Conservation (phyloP, 768 basidiomycete species). For the Leucosporidium scottii region DNA sequence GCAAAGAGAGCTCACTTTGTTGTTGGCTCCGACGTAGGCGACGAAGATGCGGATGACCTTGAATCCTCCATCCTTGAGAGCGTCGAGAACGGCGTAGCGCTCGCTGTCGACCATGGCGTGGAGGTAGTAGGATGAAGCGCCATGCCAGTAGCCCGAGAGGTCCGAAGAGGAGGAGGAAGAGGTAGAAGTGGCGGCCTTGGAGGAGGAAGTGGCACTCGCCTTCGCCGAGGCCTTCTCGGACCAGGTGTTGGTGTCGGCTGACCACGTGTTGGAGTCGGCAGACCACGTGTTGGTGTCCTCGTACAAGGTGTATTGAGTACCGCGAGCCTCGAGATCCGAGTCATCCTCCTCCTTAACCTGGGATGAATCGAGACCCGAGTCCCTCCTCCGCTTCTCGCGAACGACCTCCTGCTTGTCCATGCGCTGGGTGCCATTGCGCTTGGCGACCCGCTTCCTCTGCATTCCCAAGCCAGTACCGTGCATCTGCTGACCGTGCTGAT, state of each 20-base stretch:
- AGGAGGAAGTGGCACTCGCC: not conserved
- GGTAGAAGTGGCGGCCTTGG: not conserved
- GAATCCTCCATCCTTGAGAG: constrained; percentile 36
- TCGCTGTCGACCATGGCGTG: constrained; percentile 27
- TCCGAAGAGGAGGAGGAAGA: not conserved
- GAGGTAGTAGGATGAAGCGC: constrained; percentile 38
- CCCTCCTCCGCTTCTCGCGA: no score
- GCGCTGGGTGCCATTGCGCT: no score
- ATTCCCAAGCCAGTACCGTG: no score
- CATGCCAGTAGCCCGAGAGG: constrained; percentile 18
- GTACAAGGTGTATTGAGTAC: no score
- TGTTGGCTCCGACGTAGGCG: constrained; percentile 21
- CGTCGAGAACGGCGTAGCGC: constrained; percentile 33
- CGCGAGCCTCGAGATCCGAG: no score
- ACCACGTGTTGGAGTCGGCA: not conserved
- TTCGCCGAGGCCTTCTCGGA: not conserved
- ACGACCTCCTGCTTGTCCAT: no score
- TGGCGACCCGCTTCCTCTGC: no score
- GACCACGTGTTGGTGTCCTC: no score
- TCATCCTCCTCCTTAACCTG: no score
- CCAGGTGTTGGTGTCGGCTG: not conserved
- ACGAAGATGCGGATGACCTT: constrained; percentile 37
- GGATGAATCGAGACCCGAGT: no score
- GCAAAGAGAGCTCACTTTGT: constrained; percentile 28
- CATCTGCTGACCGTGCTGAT: no score